Conservation (phyloP, 1,284 basidiomycete species). For the Paramarasmius palmivorus region DNA sequence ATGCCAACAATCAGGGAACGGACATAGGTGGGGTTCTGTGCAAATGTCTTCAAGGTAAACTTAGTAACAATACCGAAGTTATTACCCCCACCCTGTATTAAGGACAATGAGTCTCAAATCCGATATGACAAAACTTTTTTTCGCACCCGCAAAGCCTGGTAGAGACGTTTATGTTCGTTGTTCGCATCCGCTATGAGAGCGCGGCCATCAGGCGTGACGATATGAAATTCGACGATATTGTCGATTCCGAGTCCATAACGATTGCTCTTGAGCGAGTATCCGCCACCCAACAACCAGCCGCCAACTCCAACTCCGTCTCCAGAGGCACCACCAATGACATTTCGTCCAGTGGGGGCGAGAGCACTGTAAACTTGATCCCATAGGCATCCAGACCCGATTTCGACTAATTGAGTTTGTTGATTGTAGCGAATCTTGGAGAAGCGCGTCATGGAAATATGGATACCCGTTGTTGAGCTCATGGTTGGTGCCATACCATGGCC, state of each 20-base stretch:
- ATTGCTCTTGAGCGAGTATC: conserved; percentile 42
- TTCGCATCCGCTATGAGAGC: conserved; percentile 27
- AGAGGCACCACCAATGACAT: conserved; percentile 43
- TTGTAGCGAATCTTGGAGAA: conserved; percentile 40
- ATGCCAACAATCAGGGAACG: not conserved
- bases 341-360: conserved; percentile 33
- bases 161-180: conserved; percentile 29
- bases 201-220: conserved; percentile 43
- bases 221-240: conserved; percentile 34
- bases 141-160: conserved; percentile 42
- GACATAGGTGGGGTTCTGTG: conserved; percentile 4
- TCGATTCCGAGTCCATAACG: conserved; percentile 44
- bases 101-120: not conserved
- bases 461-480: conserved; percentile 48
- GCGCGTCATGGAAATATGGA: conserved; percentile 46
- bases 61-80: conserved; percentile 24
- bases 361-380: conserved; percentile 47
- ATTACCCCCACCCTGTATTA: conserved; percentile 24
- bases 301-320: conserved; percentile 37
- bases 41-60: conserved; percentile 18
- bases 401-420: conserved; percentile 26
- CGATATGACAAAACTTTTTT: not conserved
- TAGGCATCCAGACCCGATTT: conserved; percentile 43
- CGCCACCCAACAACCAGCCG: conserved; percentile 46
- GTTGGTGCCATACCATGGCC: conserved; percentile 45